Evolutionary conservation across 805 yeast species (phyloP).

Genomic region (Spathaspora passalidarum): DNA sequence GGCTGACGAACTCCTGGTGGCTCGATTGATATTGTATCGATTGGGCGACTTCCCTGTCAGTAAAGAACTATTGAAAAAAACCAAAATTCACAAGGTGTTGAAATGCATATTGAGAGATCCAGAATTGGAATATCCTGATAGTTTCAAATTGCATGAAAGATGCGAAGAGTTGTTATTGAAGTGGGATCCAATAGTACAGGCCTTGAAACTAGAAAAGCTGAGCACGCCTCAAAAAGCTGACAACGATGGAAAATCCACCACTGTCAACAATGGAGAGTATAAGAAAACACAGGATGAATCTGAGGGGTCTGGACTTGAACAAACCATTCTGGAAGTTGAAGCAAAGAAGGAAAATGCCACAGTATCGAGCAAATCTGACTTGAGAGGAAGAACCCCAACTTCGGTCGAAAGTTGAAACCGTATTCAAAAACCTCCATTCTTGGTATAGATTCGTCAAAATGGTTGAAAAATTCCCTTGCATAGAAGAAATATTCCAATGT

Average conservation of each 20-base stretch:
- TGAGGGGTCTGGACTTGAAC: conserved; percentile 22
- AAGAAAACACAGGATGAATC: conserved; percentile 19
- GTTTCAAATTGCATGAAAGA: conserved; percentile 45
- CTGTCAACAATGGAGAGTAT: conserved; percentile 4
- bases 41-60: conserved; percentile 43
- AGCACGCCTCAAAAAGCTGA: neutral
- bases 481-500: neutral
- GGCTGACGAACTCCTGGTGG: conserved; percentile 41
- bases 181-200: conserved; percentile 40
- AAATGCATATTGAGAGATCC: conserved; percentile 44
- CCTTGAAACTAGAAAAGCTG: conserved; percentile 31
- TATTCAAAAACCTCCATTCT: no score
- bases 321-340: conserved; percentile 7
- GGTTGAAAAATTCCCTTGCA: neutral
- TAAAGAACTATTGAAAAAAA: conserved; percentile 36
- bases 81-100: conserved; percentile 52
- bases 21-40: conserved; percentile 37
- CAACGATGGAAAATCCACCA: neutral
- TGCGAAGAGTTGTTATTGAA: conserved; percentile 37
- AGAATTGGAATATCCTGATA: conserved; percentile 39
- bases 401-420: conserved; percentile 3
- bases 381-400: conserved; percentile 3
- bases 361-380: neutral
- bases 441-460: neutral
- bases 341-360: conserved; percentile 1